Evolutionary conservation across 345 rosid species (phyloP).

Genomic region (Moricandia arvensis): DNA sequence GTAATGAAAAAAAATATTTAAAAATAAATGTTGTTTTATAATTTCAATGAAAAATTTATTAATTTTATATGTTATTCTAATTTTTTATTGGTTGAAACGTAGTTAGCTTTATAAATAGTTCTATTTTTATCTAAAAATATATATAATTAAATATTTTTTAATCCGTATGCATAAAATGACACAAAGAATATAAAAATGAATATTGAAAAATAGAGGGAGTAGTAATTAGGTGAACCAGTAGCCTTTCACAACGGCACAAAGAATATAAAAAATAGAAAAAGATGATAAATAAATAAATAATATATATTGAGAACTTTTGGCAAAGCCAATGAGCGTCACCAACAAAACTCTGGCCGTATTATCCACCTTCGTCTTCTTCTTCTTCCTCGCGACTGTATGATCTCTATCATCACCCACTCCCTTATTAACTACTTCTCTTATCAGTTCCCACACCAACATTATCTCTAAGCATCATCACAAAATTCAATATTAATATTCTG

Average conservation of each 20-base stretch:
- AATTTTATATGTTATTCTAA: no score
- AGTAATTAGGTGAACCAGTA: constrained; percentile 17
- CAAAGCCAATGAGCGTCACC: background rate
- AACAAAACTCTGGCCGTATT: background rate
- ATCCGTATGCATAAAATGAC: no score
- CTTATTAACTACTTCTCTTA: constrained; percentile 10
- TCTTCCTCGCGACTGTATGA: constrained; percentile 26
- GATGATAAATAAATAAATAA: background rate
- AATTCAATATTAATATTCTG: background rate
- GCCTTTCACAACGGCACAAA: constrained; percentile 13
- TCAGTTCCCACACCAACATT: constrained; percentile 23
- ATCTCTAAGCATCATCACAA: background rate
- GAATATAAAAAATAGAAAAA: background rate
- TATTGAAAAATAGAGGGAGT: no score
- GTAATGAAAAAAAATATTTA: no score
- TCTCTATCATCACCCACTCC: constrained; percentile 11
- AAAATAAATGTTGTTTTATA: no score
- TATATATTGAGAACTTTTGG: background rate
- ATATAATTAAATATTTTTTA: no score
- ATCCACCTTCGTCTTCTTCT: background rate
- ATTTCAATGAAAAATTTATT: no score
- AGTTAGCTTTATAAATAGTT: no score
- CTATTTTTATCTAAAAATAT: no score
- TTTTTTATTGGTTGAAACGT: no score
- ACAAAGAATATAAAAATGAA: no score